Base-by-base conservation (phyloP, 2,329 filamentous ascomycete genomes). In the Penicillium sp. region DNA sequence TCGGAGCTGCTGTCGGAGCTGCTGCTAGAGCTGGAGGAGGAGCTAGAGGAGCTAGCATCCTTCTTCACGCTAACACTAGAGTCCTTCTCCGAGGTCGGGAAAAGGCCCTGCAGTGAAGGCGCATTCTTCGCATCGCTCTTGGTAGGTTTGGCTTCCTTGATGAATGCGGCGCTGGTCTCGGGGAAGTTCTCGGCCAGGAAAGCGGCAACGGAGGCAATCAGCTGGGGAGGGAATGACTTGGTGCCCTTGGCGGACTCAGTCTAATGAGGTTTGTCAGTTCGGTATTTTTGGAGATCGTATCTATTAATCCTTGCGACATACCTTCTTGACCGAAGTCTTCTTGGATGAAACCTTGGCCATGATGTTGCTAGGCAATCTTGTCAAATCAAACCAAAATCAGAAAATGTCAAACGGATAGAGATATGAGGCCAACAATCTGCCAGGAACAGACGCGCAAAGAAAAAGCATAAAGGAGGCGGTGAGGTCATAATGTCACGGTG, bases 131-230 rank as follows among this genome's bases (percentile, higher is more conserved):
- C 53, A 47, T 67, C 65, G 31, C 58, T 48, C 49, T 66, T 56
- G 36, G 53, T 56, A 46, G 70, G 71, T 43, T 66, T 69, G 45
- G 67, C 56, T 75, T 91, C 85, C 68, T 86, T 84, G 63, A 79
- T 78, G 66, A 91, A 87, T 5, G 84, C 82, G 55, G 80, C 76
- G 66, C 82, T 83, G 43, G 88, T 83, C 55, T 79, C 78, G 45
- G 79, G 72, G 65, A 90, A 88, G n/a, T 88, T 81, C 43, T 87
- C 81, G 40, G 81, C 80, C 47, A 92, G 79, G 71, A 91, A 92
- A 21, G 76, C 73, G 58, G 85, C 84, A 64, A 92, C 81, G 14
- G 90, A 77, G 57, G 86, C 83, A 67, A 92, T 77, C 34, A 92
- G 77, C 71, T 88, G 81, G 27, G 81, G 72, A 4, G 87, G 81